Conservation (phyloP, 2,329 filamentous ascomycete genomes). For the Ascocoryne sarcoides region DNA sequence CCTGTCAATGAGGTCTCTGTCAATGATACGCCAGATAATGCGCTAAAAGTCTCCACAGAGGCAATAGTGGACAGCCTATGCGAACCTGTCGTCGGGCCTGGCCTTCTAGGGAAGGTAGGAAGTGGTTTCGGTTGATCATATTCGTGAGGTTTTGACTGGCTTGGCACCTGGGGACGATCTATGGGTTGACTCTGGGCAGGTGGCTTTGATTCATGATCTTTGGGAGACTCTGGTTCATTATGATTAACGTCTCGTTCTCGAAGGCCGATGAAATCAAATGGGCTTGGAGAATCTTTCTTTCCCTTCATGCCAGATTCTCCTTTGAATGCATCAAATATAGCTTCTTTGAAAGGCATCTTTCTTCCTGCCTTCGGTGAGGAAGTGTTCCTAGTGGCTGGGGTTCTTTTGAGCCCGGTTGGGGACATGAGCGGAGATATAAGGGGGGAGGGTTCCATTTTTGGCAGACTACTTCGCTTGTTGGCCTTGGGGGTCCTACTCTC, state of each 20-base stretch:
- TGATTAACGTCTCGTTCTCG: constrained; percentile 17
- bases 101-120: constrained; percentile 11
- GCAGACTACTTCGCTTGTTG: constrained; percentile 22
- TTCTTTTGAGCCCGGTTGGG: constrained; percentile 41
- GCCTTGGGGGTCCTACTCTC: constrained; percentile 4
- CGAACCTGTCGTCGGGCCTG: constrained; percentile 17
- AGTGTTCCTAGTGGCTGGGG: constrained; percentile 42
- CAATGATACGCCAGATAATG: constrained; percentile 7
- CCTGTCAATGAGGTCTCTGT: constrained; percentile 4
- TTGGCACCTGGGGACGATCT: constrained; percentile 1
- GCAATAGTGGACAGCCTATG: constrained; percentile 26
- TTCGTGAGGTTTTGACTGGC: background rate
- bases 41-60: constrained; percentile 23
- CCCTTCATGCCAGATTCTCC: constrained; percentile 42
- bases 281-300: constrained; percentile 15
- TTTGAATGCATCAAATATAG: constrained; percentile 52
- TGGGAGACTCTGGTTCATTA: background rate
- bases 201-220: constrained; percentile 9
- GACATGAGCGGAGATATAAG: constrained; percentile 18
- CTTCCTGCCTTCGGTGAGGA: constrained; percentile 40
- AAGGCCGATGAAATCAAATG: constrained; percentile 18
- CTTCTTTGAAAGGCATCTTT: constrained; percentile 48
- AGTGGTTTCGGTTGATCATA: constrained; percentile 7
- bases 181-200: constrained; percentile 2
- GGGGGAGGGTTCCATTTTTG: constrained; percentile 19